Percentiles rank a stretch among this genome's conserved stretches.
These are phyloP conservation scores for Mortierella sp. DNA, from an alignment of 371 early-diverging fungal genomes.

Conservation along the genomic window DNA sequence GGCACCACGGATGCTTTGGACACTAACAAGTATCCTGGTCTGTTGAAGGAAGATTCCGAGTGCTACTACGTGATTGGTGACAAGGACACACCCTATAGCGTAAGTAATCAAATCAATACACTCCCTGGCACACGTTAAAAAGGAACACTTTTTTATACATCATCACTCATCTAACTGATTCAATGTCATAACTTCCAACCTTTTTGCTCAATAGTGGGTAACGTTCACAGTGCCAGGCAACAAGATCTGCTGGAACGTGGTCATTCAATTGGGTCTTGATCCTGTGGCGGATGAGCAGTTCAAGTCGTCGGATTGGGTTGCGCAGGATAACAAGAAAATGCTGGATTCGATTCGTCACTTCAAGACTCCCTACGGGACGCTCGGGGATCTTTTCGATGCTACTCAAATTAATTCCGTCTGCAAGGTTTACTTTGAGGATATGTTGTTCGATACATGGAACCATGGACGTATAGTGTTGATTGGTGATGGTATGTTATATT, in stretches of 20 bases:
- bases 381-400: slow-evolving; percentile 35
- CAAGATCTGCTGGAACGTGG: slow-evolving; percentile 24
- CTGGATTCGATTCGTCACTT: slow-evolving; percentile 23
- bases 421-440: slow-evolving; percentile 43
- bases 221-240: slow-evolving; percentile 12
- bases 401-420: slow-evolving; percentile 26
- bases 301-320: slow-evolving; percentile 23
- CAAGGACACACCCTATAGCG: slow-evolving; percentile 14
- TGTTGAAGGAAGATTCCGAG: neutral
- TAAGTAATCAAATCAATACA: neutral
- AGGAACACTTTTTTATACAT: neutral
- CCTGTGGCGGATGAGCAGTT: slow-evolving; percentile 7
- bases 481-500: slow-evolving; percentile 19
- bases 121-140: neutral
- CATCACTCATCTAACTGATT: neutral
- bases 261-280: slow-evolving; percentile 3
- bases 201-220: neutral
- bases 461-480: slow-evolving; percentile 28
- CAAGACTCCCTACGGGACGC: slow-evolving; percentile 28
- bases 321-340: neutral
- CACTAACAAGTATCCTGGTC: slow-evolving; percentile 12
- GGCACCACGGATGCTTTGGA: slow-evolving; percentile 30
- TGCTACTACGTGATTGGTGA: neutral
- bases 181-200: neutral
- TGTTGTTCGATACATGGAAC: slow-evolving; percentile 39